Percentiles rank a stretch among this genome's conserved stretches.
These are phyloP conservation scores for Phytophthora tubulina DNA, from an alignment of 352 stramenopile species.

Conservation along the genomic window DNA sequence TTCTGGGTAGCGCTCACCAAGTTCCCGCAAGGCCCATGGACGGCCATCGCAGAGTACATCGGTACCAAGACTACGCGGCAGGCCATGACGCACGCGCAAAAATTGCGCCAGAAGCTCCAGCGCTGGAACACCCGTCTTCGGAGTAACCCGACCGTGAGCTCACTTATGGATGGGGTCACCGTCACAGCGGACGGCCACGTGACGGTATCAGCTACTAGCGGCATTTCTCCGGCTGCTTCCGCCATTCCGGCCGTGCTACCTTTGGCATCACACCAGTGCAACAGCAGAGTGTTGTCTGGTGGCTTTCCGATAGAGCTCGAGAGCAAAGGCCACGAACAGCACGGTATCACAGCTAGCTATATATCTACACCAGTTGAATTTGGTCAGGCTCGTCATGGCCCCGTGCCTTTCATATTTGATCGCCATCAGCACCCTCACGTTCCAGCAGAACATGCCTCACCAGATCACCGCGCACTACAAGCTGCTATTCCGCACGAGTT, in stretches of 20 bases:
- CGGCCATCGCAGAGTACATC: constrained; percentile 58
- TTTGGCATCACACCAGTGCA: neutral
- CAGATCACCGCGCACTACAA: neutral
- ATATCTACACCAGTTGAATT: neutral
- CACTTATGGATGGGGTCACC: constrained; percentile 36
- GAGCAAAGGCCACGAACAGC: neutral
- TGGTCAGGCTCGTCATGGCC: neutral
- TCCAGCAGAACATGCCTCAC: neutral
- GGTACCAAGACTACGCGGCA: constrained; percentile 65
- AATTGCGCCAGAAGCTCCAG: constrained; percentile 63
- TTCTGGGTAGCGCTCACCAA: constrained; percentile 49
- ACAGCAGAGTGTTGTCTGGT: neutral
- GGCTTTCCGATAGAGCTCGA: neutral
- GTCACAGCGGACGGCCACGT: constrained; percentile 16
- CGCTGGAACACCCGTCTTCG: constrained; percentile 47
- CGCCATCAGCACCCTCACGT: constrained; percentile 1
- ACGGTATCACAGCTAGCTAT: neutral
- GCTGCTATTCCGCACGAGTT: constrained; percentile 24
- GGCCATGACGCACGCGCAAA: constrained; percentile 69
- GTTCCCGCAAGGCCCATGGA: constrained; percentile 63
- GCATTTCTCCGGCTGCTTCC: constrained; percentile 4
- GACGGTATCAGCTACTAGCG: constrained; percentile 8
- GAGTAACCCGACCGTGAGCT: constrained; percentile 33
- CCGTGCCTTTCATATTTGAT: constrained; percentile 2
- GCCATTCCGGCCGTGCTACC: neutral